Conservation (phyloP, 108 stramenopile species). For the Asterionellopsis glacialis region DNA sequence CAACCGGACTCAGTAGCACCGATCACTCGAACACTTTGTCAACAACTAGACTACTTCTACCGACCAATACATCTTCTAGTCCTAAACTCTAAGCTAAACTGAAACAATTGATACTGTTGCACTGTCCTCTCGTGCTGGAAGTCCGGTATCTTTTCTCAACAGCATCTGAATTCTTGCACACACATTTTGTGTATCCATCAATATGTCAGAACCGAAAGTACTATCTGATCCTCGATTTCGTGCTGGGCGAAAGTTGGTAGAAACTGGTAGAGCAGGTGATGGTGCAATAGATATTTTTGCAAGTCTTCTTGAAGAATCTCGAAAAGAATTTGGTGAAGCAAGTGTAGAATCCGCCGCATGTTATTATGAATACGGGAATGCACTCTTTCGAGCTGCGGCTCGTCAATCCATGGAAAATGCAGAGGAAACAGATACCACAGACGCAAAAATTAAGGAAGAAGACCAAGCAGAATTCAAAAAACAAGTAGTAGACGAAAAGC, state of each 20-base stretch:
- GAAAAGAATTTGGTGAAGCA: constrained; percentile 32
- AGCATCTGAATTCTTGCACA: too few species aligned
- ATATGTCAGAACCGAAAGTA: constrained; percentile 18
- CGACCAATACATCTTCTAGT: too few species aligned
- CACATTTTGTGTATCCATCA: too few species aligned
- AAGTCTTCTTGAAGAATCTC: constrained; percentile 51
- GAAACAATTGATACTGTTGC: too few species aligned
- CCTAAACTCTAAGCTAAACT: too few species aligned
- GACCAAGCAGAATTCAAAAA: constrained; percentile 20
- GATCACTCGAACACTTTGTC: too few species aligned
- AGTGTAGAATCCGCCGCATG: constrained; percentile 60
- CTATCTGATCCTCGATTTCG: constrained; percentile 41
- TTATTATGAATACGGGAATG: constrained; percentile 81
- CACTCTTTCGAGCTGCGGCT: constrained; percentile 48
- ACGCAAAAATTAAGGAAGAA: constrained; percentile 13
- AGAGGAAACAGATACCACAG: constrained; percentile 8
- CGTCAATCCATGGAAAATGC: neutral
- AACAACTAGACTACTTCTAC: too few species aligned
- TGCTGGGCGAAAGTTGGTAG: constrained; percentile 38
- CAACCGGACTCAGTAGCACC: too few species aligned
- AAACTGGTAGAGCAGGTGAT: constrained; percentile 32
- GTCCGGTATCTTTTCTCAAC: too few species aligned
- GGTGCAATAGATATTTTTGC: constrained; percentile 68
- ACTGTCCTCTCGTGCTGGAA: too few species aligned
- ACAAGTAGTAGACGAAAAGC: constrained; percentile 30